Conservation (phyloP, 2,329 filamentous ascomycete genomes). For the Cladosporium phlei region DNA sequence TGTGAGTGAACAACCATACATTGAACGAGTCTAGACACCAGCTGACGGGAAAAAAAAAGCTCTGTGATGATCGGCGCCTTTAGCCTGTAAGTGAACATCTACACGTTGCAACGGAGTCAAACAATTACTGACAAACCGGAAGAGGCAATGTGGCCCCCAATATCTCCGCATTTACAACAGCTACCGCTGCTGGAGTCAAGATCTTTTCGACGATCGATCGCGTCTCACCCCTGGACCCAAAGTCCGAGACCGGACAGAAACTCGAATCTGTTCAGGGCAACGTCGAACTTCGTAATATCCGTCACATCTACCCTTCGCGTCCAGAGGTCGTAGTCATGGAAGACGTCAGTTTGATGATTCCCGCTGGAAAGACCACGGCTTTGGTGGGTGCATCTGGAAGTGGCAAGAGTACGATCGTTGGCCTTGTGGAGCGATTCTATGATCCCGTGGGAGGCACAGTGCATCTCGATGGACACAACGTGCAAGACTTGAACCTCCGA, state of each 20-base stretch:
- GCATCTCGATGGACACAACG: conserved; percentile 75
- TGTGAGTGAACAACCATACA: too few species aligned
- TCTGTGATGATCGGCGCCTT: conserved; percentile 92
- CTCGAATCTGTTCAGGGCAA: conserved; percentile 69
- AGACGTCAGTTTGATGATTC: conserved; percentile 71
- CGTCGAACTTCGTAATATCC: conserved; percentile 75
- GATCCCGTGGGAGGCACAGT: conserved; percentile 77
- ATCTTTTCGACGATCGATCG: conserved; percentile 94
- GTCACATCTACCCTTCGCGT: conserved; percentile 90
- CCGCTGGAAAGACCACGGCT: conserved; percentile 86
- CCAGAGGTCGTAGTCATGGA: conserved; percentile 88
- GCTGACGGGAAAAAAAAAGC: too few species aligned
- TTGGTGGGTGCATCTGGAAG: conserved; percentile 91
- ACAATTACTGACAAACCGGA: too few species aligned
- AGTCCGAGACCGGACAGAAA: conserved; percentile 64
- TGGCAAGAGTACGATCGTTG: conserved; percentile 91
- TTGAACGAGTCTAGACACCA: too few species aligned
- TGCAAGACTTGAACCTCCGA: conserved; percentile 73
- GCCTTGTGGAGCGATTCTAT: conserved; percentile 90
- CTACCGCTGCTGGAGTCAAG: conserved; percentile 78
- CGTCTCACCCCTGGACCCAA: conserved; percentile 74
- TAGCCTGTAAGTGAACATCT: too few species aligned
- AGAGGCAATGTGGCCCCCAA: conserved; percentile 86
- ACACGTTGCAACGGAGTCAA: too few species aligned
- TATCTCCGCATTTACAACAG: conserved; percentile 77